Conservation (phyloP, 768 basidiomycete species). For the Trichaptum fuscoviolaceum region DNA sequence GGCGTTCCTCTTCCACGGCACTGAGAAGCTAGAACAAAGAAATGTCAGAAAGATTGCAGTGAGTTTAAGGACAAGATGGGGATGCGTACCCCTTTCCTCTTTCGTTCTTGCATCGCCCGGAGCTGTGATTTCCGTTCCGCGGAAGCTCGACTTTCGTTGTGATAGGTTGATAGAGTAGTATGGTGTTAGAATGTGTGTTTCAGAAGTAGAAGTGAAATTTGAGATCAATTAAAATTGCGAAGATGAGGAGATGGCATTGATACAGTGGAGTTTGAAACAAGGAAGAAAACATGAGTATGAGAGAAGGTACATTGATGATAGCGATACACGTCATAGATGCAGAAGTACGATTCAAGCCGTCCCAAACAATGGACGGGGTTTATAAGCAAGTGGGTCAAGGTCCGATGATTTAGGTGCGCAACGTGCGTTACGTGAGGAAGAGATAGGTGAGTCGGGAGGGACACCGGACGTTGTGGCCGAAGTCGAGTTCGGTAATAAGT, state of each 20-base stretch:
- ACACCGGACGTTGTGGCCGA: constrained; percentile 17
- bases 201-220: constrained; percentile 5
- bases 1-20: constrained; percentile 3
- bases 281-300: not conserved
- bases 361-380: constrained; percentile 64
- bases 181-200: too few relatives aligned
- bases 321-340: not conserved
- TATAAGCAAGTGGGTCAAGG: constrained; percentile 42
- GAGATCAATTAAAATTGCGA: constrained; percentile 23
- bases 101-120: constrained; percentile 67
- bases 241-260: constrained; percentile 14
- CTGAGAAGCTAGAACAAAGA: constrained; percentile 3
- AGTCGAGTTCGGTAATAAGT: constrained; percentile 11
- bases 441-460: constrained; percentile 16
- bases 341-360: too few relatives aligned
- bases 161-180: constrained; percentile 17
- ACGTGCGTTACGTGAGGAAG: constrained; percentile 19
- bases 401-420: constrained; percentile 26
- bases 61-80: not conserved
- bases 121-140: constrained; percentile 67
- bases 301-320: not conserved
- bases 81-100: constrained; percentile 64
- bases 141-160: constrained; percentile 53
- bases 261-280: constrained; percentile 17
- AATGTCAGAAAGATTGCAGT: not conserved